Conservation (phyloP, 2,329 filamentous ascomycete species). For the Epicoccum nigrum region DNA sequence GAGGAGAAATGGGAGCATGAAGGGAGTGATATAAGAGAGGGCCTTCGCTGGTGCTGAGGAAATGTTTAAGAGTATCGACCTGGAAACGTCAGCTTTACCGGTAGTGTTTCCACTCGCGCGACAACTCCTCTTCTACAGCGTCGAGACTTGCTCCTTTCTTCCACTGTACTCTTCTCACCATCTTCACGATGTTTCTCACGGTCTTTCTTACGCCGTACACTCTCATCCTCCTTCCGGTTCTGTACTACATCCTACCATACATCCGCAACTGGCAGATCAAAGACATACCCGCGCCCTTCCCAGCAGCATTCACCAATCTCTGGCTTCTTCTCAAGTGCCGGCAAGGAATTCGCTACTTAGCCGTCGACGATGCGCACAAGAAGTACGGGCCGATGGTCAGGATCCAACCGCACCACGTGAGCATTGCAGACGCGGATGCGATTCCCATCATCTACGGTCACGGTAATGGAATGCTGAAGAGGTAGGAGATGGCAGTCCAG, state of each 20-base stretch:
- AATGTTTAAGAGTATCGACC: background rate
- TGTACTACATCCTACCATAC: conserved; percentile 66
- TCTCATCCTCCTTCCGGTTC: conserved; percentile 56
- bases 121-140: conserved; percentile 7
- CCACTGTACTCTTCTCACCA: conserved; percentile 1
- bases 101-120: conserved; percentile 7
- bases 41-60: conserved; percentile 3
- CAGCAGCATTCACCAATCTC: conserved; percentile 73
- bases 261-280: conserved; percentile 62
- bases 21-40: conserved; percentile 7
- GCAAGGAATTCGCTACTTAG: conserved; percentile 61
- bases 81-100: too few relatives aligned
- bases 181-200: conserved; percentile 37
- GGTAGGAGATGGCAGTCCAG: conserved; percentile 28
- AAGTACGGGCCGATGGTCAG: conserved; percentile 79
- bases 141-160: background rate
- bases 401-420: conserved; percentile 84
- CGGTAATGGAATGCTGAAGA: conserved; percentile 58
- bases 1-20: background rate
- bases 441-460: conserved; percentile 77
- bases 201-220: conserved; percentile 54
- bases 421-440: conserved; percentile 78
- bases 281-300: conserved; percentile 67
- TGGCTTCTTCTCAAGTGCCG: conserved; percentile 75
- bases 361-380: conserved; percentile 75